Evolutionary conservation across 257 asterid species (phyloP), one percentile per base, ranked within the genome.

Genomic region (Ophiorrhiza pumila): DNA sequence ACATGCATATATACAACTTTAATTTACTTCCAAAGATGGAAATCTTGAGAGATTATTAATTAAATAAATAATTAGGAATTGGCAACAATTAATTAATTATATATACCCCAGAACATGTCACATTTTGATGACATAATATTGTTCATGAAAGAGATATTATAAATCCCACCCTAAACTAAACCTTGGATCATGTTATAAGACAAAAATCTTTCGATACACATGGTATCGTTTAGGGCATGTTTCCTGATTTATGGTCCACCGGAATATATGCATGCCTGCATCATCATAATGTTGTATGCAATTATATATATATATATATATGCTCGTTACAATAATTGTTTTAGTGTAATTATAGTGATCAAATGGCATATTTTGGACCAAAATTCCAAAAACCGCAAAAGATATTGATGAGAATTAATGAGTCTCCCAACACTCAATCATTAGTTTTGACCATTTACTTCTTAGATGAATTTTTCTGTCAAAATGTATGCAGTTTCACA

Each of bases 241-340:
- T 25, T 72, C 61, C 61, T 49, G 31, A 46, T 29, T 72, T n/a
- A 72, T 46, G 76, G 76, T 37, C 76, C 76, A 61, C 50, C 32
- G 22, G 23, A 50, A 68, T 47, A 15, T 27, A 20, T 55, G 41
- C 9, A 55, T 70, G 65, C 31, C 55, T 20, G 32, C 68, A 42
- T 45, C 42, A 43, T 45, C 68, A 42, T 45, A 43, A 43, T 45
- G 52, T 23, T n/a, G 3, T 4, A 56, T 62, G 6, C 58, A 57
- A 5, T 12, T 49, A 49, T n/a, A n/a, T n/a, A n/a, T n/a, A n/a
- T n/a, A n/a, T n/a, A n/a, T n/a, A n/a, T n/a, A n/a, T n/a, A n/a
- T 49, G 55, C 55, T 5, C 2, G 10, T 49, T 17, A 3, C 4
- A 2, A 6, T 3, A 37, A 37, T 17, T 50, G 57, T 50, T 50